These are phyloP conservation scores for Starmerella tilneyi DNA, from an alignment of 805 yeast genomes.

Conservation along the genomic window DNA sequence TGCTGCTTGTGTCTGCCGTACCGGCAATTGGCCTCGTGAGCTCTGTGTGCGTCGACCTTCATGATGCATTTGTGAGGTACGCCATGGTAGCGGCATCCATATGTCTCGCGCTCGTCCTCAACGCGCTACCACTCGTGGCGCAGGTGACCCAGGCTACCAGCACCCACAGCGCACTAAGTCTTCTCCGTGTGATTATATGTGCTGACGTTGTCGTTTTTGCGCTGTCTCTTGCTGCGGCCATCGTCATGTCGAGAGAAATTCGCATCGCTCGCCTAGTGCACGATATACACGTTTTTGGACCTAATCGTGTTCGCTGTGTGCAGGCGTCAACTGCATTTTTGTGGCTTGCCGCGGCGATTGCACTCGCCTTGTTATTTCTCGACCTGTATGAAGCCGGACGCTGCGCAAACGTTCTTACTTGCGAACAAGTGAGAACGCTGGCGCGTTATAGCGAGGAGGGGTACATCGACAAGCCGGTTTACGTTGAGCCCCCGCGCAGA, in stretches of 20 bases:
- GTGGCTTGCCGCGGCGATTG: not conserved
- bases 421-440: no score
- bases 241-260: not conserved
- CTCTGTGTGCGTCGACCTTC: constrained; percentile 65
- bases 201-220: not conserved
- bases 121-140: not conserved
- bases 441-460: no score
- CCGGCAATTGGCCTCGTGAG: constrained; percentile 70
- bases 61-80: constrained; percentile 34
- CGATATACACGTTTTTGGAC: not conserved
- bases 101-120: not conserved
- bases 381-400: no score
- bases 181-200: not conserved
- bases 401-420: no score
- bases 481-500: no score
- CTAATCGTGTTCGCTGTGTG: not conserved
- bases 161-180: no score
- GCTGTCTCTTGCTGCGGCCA: not conserved
- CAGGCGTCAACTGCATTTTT: not conserved
- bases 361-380: no score
- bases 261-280: not conserved
- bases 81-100: not conserved
- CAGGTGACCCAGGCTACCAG: not conserved
- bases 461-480: no score
- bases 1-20: not conserved